phyloP scores from a whole-genome alignment of 768 basidiomycete genomes.

The Hericium alpestre region DNA sequence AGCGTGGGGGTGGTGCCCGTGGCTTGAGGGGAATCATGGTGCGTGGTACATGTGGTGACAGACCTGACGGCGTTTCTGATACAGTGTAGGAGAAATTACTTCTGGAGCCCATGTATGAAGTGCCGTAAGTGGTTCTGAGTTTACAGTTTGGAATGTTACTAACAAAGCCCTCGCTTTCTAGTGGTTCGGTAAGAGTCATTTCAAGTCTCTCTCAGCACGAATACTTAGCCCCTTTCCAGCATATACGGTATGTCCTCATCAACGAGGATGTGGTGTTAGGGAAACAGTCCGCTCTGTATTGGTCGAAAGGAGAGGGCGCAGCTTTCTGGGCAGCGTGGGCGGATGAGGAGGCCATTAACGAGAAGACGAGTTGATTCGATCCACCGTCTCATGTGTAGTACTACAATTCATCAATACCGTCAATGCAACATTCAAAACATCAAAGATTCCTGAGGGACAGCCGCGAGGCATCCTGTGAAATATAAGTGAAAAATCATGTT shows the following conservation, averaged over 20 bases:
- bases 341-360: constrained; percentile 38
- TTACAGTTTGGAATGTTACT: background rate
- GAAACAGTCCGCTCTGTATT: constrained; percentile 57
- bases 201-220: background rate
- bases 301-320: constrained; percentile 54
- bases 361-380: background rate
- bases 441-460: too few relatives aligned
- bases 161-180: constrained; percentile 16
- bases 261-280: constrained; percentile 62
- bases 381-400: background rate
- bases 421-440: too few relatives aligned
- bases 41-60: background rate
- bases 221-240: constrained; percentile 28
- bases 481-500: constrained; percentile 2
- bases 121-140: constrained; percentile 49
- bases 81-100: constrained; percentile 60
- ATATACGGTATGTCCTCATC: constrained; percentile 75
- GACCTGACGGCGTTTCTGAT: background rate
- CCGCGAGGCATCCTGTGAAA: background rate
- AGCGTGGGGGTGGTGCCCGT: constrained; percentile 83
- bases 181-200: constrained; percentile 52
- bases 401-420: too few relatives aligned
- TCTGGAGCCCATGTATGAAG: constrained; percentile 88
- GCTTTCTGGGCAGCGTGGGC: constrained; percentile 75
- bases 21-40: constrained; percentile 87